These are phyloP conservation scores for Hyphopichia khmerensis DNA, from an alignment of 1,139 yeast species.

Conservation along the genomic window DNA sequence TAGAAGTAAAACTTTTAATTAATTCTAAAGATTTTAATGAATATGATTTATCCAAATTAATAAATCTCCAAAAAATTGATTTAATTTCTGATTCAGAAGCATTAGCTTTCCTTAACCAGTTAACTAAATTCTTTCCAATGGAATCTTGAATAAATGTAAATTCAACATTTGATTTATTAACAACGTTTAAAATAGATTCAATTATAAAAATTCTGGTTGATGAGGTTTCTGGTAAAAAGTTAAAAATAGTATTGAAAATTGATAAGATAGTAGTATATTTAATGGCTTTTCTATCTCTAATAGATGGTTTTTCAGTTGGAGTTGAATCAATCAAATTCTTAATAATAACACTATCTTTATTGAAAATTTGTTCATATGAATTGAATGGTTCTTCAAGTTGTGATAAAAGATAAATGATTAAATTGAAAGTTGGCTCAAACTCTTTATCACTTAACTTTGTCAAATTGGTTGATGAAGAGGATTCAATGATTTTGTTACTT, in stretches of 20 bases:
- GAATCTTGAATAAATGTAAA: conserved; percentile 35
- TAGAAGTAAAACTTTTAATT: conserved; percentile 35
- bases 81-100: conserved; percentile 29
- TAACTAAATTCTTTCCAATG: conserved; percentile 36
- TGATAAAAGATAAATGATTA: conserved; percentile 36
- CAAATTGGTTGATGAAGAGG: conserved; percentile 26
- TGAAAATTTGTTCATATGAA: conserved; percentile 26
- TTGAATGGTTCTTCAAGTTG: conserved; percentile 22
- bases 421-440: conserved; percentile 47
- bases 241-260: conserved; percentile 43
- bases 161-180: conserved; percentile 31
- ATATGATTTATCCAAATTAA: conserved; percentile 32
- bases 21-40: conserved; percentile 32
- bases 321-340: conserved; percentile 31
- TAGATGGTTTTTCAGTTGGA: conserved; percentile 40
- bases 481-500: conserved; percentile 24
- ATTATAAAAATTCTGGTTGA: conserved; percentile 33
- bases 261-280: conserved; percentile 45
- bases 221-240: conserved; percentile 39
- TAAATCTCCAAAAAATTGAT: conserved; percentile 39
- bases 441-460: conserved; percentile 42
- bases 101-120: conserved; percentile 36
- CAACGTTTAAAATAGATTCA: conserved; percentile 31
- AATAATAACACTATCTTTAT: conserved; percentile 28
- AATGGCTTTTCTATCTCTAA: conserved; percentile 49